Evolutionary conservation across 2,329 filamentous ascomycete species (phyloP), one percentile per base, ranked within the genome.

Genomic region (Pestalotiopsis sp.): DNA sequence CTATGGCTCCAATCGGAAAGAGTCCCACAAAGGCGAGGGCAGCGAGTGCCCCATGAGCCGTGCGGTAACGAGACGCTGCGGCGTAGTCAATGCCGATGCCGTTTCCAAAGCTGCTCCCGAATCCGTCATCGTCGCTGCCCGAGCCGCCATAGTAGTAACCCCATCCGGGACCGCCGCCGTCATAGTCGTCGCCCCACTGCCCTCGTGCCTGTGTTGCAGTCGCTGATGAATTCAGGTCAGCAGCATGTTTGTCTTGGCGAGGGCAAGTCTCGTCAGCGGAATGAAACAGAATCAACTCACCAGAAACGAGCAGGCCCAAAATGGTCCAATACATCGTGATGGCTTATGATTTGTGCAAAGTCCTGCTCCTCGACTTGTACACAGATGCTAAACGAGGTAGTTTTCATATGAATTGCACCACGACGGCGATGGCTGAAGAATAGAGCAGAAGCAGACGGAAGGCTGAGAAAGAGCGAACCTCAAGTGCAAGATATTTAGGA

Each of bases 1-100:
- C 52, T 59, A 85, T 79, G 1, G 83, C 78, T 61, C 84, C 83
- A 20, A 82, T 64, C 2, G 84, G 84, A 71, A 85, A 84, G 20
- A 85, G 71, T 23, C 81, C 72, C 12, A 81, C 81, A 68, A 85
- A 81, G 31, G 81, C 80, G 5, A 83, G 20, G 9, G 79, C 73
- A 6, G 80, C 82, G 4, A 85, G 71, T 38, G 81, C 76, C 14
- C 83, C 83, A 75, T 86, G 84, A 36, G 80, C 72, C 4, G 72
- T 77, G 31, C 82, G 78, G 59, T 77, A 77, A 67, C 72, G 71
- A 45, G 73, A 71, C n/a, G 78, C 78, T 4, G 67, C 41, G 1
- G 71, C 41, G 58, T 78, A 68, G 66, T 78, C 76, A 73, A 80
- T 77, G 62, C 74, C 74, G 7, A 67, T 59, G 2, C 38, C 62